A percentile compares a stretch with the other conserved stretches of the same genome.
Evolutionary conservation across 768 basidiomycete genomes (phyloP).

Genomic region (Myochromella boudieri): DNA sequence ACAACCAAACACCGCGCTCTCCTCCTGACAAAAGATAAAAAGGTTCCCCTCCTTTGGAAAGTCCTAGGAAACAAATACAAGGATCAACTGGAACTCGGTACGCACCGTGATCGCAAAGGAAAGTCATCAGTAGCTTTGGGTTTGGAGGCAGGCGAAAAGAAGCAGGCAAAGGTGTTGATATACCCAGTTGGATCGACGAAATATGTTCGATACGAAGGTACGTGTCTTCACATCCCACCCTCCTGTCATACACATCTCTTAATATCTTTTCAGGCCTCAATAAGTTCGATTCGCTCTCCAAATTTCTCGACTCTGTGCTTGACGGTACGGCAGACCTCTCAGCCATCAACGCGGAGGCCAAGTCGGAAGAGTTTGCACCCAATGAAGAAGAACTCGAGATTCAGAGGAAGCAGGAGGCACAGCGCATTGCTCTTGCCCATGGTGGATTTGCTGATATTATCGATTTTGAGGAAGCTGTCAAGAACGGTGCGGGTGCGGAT

Average conservation of each 20-base stretch:
- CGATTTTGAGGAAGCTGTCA: slow-evolving; percentile 51
- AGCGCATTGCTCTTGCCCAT: slow-evolving; percentile 49
- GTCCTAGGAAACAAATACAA: slow-evolving; percentile 73
- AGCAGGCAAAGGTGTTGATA: slow-evolving; percentile 66
- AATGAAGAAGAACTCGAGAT: slow-evolving; percentile 46
- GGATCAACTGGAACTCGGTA: slow-evolving; percentile 60
- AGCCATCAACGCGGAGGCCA: slow-evolving; percentile 37
- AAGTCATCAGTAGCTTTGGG: slow-evolving; percentile 58
- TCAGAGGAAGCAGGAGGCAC: slow-evolving; percentile 50
- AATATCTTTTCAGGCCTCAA: slow-evolving; percentile 50
- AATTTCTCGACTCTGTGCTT: slow-evolving; percentile 70
- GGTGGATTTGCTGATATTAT: slow-evolving; percentile 49
- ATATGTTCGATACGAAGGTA: slow-evolving; percentile 70
- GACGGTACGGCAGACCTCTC: slow-evolving; percentile 66
- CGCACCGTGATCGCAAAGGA: slow-evolving; percentile 67
- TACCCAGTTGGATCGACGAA: slow-evolving; percentile 62
- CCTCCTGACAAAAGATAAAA: slow-evolving; percentile 73
- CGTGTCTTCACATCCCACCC: too few relatives aligned
- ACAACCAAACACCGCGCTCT: slow-evolving; percentile 54
- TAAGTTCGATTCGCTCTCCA: slow-evolving; percentile 74
- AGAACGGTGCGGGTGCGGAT: slow-evolving; percentile 39
- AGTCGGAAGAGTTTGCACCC: slow-evolving; percentile 39
- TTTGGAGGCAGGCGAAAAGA: slow-evolving; percentile 50
- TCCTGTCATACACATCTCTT: too few relatives aligned
- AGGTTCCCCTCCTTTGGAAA: slow-evolving; percentile 78